Conservation (phyloP, 2,329 filamentous ascomycete genomes). For the Anthostomella pinea region DNA sequence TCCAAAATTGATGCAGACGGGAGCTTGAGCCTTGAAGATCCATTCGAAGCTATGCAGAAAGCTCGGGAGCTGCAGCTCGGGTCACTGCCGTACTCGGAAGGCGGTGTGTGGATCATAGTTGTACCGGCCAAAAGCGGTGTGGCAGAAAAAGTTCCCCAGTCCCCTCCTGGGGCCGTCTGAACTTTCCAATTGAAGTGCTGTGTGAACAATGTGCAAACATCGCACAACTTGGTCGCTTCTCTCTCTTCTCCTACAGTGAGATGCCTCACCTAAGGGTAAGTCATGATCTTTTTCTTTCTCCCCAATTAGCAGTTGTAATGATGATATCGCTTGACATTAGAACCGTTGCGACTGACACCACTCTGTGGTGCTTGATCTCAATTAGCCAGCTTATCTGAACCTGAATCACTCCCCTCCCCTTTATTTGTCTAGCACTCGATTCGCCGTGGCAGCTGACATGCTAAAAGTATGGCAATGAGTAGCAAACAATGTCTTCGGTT, state of each 20-base stretch:
- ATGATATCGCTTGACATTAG: constrained; percentile 53
- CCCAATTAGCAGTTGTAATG: constrained; percentile 28
- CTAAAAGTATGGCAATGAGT: constrained; percentile 40
- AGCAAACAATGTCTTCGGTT: constrained; percentile 44
- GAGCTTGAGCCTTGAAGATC: constrained; percentile 4
- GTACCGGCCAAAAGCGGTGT: constrained; percentile 7
- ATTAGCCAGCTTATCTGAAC: constrained; percentile 48
- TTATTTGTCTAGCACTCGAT: constrained; percentile 2
- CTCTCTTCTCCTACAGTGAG: too few relatives aligned
- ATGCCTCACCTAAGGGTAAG: constrained; percentile 3
- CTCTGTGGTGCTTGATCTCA: constrained; percentile 50
- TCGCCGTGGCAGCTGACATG: constrained; percentile 19
- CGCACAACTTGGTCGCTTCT: neutral
- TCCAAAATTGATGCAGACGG: constrained; percentile 5
- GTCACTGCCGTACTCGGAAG: constrained; percentile 16
- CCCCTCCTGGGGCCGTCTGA: too few relatives aligned
- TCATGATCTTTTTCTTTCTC: constrained; percentile 1
- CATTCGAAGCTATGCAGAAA: neutral
- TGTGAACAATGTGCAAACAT: too few relatives aligned
- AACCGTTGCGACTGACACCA: constrained; percentile 59
- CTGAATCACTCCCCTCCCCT: constrained; percentile 4
- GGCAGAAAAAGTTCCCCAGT: constrained; percentile 20
- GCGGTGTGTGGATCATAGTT: constrained; percentile 25
- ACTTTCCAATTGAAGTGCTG: too few relatives aligned
- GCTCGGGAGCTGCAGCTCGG: neutral